Conservation (phyloP, 2,329 filamentous ascomycete species). For the Trichoderma sp. region DNA sequence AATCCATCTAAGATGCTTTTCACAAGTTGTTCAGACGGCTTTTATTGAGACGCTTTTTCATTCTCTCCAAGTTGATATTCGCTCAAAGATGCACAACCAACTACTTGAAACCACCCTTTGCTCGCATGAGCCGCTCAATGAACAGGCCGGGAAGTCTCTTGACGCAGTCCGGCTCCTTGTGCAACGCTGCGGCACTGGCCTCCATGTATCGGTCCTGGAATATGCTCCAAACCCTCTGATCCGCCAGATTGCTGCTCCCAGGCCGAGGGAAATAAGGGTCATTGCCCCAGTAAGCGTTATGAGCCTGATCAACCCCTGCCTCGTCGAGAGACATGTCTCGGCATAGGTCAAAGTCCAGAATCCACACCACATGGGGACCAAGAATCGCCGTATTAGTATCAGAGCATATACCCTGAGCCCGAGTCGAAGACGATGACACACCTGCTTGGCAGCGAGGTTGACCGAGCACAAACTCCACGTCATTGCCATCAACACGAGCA, state of each 20-base stretch:
- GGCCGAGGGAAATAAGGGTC: constrained; percentile 4
- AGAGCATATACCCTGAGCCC: neutral
- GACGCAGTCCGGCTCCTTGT: neutral
- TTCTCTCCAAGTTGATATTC: neutral
- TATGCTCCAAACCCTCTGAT: constrained; percentile 2
- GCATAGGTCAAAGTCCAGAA: constrained; percentile 53
- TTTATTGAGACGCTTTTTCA: too few species aligned
- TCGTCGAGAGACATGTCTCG: constrained; percentile 7
- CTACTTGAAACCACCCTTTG: neutral
- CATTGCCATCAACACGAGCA: constrained; percentile 52
- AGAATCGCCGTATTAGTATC: constrained; percentile 31
- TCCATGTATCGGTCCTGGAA: neutral
- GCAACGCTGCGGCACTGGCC: neutral
- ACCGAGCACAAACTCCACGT: constrained; percentile 59
- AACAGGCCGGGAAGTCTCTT: neutral
- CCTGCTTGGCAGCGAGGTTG: constrained; percentile 23
- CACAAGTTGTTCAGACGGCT: too few species aligned
- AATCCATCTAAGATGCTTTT: too few species aligned
- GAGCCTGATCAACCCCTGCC: neutral
- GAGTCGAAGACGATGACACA: neutral
- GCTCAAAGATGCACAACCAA: neutral
- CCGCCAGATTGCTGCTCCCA: neutral
- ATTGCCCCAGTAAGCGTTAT: constrained; percentile 1
- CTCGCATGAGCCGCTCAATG: neutral
- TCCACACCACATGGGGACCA: constrained; percentile 46